Percentiles rank a stretch among this genome's conserved stretches.
Evolutionary conservation across 2,329 filamentous ascomycete genomes (phyloP).

Genomic region (Daldinia sp.): DNA sequence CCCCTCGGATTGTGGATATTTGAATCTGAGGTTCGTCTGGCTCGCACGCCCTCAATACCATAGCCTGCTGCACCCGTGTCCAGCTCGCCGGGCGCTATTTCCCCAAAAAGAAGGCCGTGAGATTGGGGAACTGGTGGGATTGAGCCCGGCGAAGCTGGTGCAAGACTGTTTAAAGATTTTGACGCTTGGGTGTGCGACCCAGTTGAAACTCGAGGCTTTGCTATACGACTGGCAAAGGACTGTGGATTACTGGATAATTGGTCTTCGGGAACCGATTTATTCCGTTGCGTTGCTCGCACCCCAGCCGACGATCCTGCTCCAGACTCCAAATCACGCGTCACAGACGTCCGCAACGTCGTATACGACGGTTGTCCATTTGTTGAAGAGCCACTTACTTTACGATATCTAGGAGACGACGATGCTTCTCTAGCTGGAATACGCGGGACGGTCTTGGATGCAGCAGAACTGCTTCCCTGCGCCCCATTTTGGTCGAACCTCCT

Average conservation of each 20-base stretch:
- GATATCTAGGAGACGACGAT: constrained; percentile 48
- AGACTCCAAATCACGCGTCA: constrained; percentile 46
- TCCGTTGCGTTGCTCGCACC: constrained; percentile 53
- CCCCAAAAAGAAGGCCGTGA: constrained; percentile 74
- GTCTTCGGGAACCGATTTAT: constrained; percentile 59
- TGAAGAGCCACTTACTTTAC: constrained; percentile 37
- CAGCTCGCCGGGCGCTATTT: constrained; percentile 70
- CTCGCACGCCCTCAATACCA: constrained; percentile 64
- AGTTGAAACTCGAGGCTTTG: constrained; percentile 57
- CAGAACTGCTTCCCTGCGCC: constrained; percentile 42
- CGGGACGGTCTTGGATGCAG: constrained; percentile 49
- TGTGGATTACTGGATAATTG: constrained; percentile 62
- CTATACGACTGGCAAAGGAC: constrained; percentile 68
- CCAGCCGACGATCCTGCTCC: constrained; percentile 44
- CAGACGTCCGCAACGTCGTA: constrained; percentile 52
- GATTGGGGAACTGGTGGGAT: constrained; percentile 46
- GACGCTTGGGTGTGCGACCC: constrained; percentile 50
- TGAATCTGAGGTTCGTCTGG: constrained; percentile 76
- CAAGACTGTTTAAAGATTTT: constrained; percentile 55
- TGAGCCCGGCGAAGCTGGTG: constrained; percentile 45
- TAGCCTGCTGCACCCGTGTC: constrained; percentile 63
- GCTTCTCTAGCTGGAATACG: constrained; percentile 49
- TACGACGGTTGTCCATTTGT: constrained; percentile 52
- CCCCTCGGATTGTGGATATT: constrained; percentile 62
- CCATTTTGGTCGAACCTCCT: constrained; percentile 77